Conservation (phyloP, 2,329 filamentous ascomycete genomes). For the Pezicula neosporulosa region DNA sequence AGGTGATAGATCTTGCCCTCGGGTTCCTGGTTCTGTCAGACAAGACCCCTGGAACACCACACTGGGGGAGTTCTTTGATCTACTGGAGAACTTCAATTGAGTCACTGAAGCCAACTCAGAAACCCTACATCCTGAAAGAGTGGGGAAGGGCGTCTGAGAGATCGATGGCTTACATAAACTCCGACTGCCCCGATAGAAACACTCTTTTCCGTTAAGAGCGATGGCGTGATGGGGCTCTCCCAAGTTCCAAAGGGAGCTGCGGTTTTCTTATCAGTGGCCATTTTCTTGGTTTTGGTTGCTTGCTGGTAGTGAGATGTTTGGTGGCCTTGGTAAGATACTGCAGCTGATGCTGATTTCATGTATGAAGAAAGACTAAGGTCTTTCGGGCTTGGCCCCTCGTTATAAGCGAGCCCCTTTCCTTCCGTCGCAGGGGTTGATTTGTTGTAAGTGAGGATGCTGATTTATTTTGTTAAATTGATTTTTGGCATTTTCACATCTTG, state of each 20-base stretch:
- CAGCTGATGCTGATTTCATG: too few relatives aligned
- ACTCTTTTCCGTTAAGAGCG: constrained; percentile 26
- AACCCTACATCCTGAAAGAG: neutral
- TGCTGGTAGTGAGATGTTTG: neutral
- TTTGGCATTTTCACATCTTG: too few relatives aligned
- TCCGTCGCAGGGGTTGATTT: too few relatives aligned
- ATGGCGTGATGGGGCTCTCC: constrained; percentile 31
- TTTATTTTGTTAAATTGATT: too few relatives aligned
- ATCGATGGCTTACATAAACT: neutral
- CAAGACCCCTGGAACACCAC: neutral
- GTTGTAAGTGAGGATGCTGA: too few relatives aligned
- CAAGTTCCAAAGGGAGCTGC: constrained; percentile 29
- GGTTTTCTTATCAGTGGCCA: neutral
- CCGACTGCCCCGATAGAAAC: constrained; percentile 24
- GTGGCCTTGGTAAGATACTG: too few relatives aligned
- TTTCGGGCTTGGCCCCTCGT: too few relatives aligned
- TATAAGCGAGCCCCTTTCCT: too few relatives aligned
- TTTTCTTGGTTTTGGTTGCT: neutral
- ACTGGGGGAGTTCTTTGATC: neutral
- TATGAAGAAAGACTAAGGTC: too few relatives aligned
- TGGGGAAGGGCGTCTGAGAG: neutral
- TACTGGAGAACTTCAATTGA: neutral
- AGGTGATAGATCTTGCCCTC: constrained; percentile 28
- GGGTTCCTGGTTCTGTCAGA: constrained; percentile 4
- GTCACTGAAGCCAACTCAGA: neutral